Percentiles rank a stretch among this genome's conserved stretches.
phyloP scores from a whole-genome alignment of 2,329 filamentous ascomycete genomes.

The Coniochaeta sp. region DNA sequence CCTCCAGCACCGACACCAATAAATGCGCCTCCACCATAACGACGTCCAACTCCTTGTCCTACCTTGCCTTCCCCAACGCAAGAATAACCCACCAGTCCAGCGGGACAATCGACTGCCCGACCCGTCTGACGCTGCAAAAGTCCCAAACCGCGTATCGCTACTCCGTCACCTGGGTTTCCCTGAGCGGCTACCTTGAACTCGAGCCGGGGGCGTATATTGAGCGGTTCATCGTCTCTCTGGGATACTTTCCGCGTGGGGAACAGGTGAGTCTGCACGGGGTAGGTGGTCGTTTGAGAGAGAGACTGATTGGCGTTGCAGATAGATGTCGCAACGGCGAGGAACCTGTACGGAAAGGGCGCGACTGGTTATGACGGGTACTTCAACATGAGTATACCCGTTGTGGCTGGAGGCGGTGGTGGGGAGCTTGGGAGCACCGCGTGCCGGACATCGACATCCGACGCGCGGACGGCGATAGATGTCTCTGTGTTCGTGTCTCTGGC shows the following conservation, averaged over 20 bases:
- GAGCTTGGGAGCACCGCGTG: not conserved
- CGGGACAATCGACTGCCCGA: not conserved
- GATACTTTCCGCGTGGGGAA: not conserved
- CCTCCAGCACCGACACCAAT: not conserved
- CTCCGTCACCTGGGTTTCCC: not conserved
- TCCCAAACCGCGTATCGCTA: not conserved
- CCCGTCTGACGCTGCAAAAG: not conserved
- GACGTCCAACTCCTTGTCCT: not conserved
- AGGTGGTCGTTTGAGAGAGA: not conserved
- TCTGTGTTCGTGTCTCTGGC: not conserved
- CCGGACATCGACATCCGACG: not conserved
- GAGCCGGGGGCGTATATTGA: constrained; percentile 1
- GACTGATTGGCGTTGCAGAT: not conserved
- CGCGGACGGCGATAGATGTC: not conserved
- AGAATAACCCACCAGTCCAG: not conserved
- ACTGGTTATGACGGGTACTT: not conserved
- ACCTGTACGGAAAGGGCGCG: not conserved
- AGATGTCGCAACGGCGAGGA: not conserved
- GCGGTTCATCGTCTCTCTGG: not conserved
- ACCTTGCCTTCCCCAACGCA: not conserved
- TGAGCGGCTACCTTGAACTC: not conserved
- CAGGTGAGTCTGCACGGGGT: not conserved
- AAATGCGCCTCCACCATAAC: not conserved
- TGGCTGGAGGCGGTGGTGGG: not conserved
- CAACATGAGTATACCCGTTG: not conserved